Evolutionary conservation across 495 filamentous ascomycete species (phyloP).

Genomic region (Penicillium manginii): DNA sequence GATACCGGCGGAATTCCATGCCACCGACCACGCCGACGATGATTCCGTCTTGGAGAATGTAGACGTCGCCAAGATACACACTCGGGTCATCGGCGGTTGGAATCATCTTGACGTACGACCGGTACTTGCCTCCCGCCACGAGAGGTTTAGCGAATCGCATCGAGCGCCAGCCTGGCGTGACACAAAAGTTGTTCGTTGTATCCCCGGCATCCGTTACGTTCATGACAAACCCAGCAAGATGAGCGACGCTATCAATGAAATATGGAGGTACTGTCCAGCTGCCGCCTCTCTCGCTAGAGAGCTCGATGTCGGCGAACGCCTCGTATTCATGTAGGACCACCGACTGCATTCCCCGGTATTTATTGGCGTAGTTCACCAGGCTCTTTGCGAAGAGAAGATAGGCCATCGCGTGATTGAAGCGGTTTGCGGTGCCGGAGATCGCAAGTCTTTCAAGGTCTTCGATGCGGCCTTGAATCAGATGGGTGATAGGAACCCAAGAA

Average conservation of each 20-base stretch:
- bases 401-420: conserved; percentile 29
- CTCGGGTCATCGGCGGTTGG: conserved; percentile 32
- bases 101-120: conserved; percentile 49
- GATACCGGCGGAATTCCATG: conserved; percentile 35
- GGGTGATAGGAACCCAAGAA: conserved; percentile 29
- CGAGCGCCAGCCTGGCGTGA: conserved; percentile 45
- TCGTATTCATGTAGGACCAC: conserved; percentile 45
- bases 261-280: conserved; percentile 23
- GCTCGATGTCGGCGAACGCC: conserved; percentile 41
- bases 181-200: conserved; percentile 50
- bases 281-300: conserved; percentile 12
- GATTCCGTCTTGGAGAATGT: conserved; percentile 36
- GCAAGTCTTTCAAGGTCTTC: conserved; percentile 28
- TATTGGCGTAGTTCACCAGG: conserved; percentile 43
- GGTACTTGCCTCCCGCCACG: conserved; percentile 34
- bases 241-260: conserved; percentile 56
- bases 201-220: conserved; percentile 54
- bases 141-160: conserved; percentile 38
- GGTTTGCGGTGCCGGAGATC: conserved; percentile 25
- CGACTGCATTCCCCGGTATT: conserved; percentile 44
- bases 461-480: conserved; percentile 38
- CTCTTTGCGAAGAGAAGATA: conserved; percentile 39
- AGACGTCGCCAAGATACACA: conserved; percentile 43
- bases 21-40: conserved; percentile 42
- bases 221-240: conserved; percentile 59